Conservation (phyloP, 768 basidiomycete species). For the Cubamyces sp. region DNA sequence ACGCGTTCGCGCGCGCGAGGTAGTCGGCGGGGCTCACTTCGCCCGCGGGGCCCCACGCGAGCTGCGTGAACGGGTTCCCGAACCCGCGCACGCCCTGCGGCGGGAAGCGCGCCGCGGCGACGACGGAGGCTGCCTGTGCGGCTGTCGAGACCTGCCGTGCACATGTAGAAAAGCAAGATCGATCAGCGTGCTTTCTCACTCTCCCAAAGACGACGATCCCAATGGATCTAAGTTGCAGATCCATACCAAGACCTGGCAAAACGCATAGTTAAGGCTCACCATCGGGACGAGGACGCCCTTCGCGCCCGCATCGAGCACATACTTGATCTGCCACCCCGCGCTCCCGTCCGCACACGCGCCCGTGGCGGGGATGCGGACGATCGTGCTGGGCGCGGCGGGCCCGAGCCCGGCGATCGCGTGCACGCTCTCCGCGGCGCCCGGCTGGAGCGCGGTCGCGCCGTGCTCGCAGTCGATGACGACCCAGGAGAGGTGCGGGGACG, state of each 20-base stretch:
- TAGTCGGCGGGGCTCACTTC: constrained; percentile 52
- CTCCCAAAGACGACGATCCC: no score
- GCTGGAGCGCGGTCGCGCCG: constrained; percentile 57
- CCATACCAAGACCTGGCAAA: no score
- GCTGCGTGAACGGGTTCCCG: constrained; percentile 66
- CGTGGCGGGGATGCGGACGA: constrained; percentile 69
- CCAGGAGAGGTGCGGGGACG: constrained; percentile 59
- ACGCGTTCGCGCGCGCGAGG: constrained; percentile 49
- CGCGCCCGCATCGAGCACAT: constrained; percentile 70
- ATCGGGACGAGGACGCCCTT: constrained; percentile 68
- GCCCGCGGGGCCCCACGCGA: constrained; percentile 48
- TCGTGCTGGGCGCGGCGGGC: constrained; percentile 49
- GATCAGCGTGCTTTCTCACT: no score
- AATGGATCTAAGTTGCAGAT: no score
- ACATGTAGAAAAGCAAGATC: not conserved
- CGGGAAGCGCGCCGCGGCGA: constrained; percentile 62
- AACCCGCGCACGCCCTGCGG: constrained; percentile 65
- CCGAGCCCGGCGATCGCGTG: constrained; percentile 55
- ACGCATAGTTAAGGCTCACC: constrained; percentile 46
- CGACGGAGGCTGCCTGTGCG: constrained; percentile 59
- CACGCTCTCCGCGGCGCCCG: constrained; percentile 59
- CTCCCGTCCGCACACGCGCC: constrained; percentile 49
- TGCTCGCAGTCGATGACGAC: constrained; percentile 72
- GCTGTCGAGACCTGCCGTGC: constrained; percentile 57
- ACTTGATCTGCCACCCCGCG: constrained; percentile 74